phyloP scores from a whole-genome alignment of 331 rosid species.

The Malus hybrid region DNA sequence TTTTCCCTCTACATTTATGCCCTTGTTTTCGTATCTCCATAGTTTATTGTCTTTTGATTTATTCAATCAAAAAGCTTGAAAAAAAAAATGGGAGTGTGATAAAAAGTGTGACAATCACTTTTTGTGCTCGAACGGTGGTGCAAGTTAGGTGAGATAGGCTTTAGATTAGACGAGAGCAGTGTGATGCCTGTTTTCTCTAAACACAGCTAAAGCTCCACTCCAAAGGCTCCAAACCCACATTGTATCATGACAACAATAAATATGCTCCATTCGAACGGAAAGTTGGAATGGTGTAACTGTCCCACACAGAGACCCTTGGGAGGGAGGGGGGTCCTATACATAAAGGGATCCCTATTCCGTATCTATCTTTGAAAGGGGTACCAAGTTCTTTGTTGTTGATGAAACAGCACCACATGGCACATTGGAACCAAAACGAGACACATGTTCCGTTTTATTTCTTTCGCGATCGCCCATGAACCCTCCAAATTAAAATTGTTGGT shows the following conservation, averaged over 20 bases:
- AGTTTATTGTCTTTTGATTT: neutral
- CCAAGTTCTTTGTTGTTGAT: conserved; percentile 32
- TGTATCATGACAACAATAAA: neutral
- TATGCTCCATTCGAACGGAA: neutral
- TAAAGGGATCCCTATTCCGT: neutral
- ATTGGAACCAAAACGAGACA: neutral
- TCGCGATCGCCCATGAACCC: neutral
- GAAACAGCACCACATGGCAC: conserved; percentile 45
- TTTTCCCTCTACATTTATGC: neutral
- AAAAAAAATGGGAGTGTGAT: neutral
- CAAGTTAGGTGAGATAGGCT: neutral
- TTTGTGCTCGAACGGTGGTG: neutral
- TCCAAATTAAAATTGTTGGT: neutral
- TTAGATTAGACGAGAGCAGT: neutral
- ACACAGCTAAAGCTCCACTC: neutral
- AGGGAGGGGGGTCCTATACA: conserved; percentile 1
- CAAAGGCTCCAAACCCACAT: neutral
- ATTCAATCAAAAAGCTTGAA: neutral
- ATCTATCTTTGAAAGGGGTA: conserved; percentile 20
- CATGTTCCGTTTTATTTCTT: neutral
- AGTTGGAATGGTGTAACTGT: neutral
- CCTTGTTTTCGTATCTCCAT: neutral
- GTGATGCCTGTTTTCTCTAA: neutral
- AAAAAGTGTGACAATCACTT: neutral
- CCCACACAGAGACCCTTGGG: neutral